Percentiles rank a stretch among this genome's conserved stretches.
phyloP scores from a whole-genome alignment of 1,284 basidiomycete genomes.

The Phenoliferia sp. region DNA sequence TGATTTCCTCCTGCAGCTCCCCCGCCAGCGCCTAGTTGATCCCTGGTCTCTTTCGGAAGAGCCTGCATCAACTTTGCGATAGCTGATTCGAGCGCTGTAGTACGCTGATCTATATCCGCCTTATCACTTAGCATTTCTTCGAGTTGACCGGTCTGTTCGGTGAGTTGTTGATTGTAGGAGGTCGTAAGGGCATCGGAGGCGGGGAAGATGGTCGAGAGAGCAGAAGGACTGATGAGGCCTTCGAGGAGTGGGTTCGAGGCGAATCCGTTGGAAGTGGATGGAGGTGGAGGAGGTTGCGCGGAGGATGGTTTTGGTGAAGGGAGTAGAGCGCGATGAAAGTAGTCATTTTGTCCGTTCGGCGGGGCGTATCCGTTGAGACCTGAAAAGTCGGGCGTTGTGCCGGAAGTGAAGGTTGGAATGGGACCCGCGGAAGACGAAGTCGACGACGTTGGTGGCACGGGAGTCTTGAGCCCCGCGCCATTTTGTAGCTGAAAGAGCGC shows the following conservation, averaged over 20 bases:
- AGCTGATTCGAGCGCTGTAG: constrained; percentile 28
- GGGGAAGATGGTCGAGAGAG: constrained; percentile 6
- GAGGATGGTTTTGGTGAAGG: neutral
- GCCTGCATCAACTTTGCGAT: constrained; percentile 22
- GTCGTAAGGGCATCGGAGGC: neutral
- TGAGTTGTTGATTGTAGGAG: constrained; percentile 4
- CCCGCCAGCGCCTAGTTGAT: constrained; percentile 15
- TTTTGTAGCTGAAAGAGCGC: constrained; percentile 9
- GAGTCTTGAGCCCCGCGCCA: neutral
- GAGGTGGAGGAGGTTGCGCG: constrained; percentile 1
- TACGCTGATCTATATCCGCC: constrained; percentile 24
- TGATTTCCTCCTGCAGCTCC: neutral
- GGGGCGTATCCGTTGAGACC: neutral
- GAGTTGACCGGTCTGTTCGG: constrained; percentile 9
- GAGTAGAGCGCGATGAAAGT: constrained; percentile 2
- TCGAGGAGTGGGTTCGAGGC: neutral
- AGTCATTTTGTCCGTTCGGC: neutral
- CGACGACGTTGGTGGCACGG: neutral
- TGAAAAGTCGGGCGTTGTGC: neutral
- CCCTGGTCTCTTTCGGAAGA: constrained; percentile 24
- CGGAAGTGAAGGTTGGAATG: neutral
- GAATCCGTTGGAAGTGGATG: neutral
- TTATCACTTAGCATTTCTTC: constrained; percentile 17
- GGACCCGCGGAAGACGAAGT: neutral
- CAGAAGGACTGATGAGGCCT: neutral